These are phyloP conservation scores for Trypanosoma melophagium DNA, from an alignment of 208 protist genomes.

Conservation along the genomic window DNA sequence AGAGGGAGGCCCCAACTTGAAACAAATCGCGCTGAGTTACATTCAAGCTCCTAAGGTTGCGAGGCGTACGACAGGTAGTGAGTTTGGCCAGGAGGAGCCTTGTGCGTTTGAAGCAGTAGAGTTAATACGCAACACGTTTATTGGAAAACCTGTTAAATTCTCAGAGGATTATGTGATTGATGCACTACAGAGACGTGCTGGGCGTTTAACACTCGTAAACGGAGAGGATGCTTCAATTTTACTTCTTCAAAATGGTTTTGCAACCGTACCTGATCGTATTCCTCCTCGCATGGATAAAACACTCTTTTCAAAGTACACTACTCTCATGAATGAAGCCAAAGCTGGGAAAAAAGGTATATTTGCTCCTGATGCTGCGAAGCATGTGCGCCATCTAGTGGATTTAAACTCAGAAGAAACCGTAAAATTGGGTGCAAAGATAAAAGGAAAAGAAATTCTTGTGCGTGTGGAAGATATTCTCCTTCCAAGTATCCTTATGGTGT, in stretches of 20 bases:
- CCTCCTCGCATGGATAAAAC: conserved; percentile 66
- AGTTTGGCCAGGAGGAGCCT: conserved; percentile 80
- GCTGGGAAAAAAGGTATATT: conserved; percentile 71
- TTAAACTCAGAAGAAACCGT: conserved; percentile 47
- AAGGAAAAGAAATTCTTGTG: conserved; percentile 59
- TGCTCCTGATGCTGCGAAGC: conserved; percentile 45
- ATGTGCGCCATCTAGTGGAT: conserved; percentile 64
- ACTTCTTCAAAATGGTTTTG: conserved; percentile 76
- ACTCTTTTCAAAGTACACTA: conserved; percentile 59
- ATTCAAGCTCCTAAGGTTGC: conserved; percentile 81
- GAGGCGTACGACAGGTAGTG: conserved; percentile 46
- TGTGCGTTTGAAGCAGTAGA: conserved; percentile 86
- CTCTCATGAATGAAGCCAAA: conserved; percentile 50
- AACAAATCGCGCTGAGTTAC: conserved; percentile 81
- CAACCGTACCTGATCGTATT: conserved; percentile 56
- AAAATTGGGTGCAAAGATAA: conserved; percentile 36
- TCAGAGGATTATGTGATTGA: conserved; percentile 88
- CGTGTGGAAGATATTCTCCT: conserved; percentile 82
- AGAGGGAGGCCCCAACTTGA: conserved; percentile 51
- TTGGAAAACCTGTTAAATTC: conserved; percentile 87
- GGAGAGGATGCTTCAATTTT: conserved; percentile 62
- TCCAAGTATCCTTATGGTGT: conserved; percentile 48
- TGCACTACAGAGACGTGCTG: conserved; percentile 66
- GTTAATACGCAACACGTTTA: conserved; percentile 78
- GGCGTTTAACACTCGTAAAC: conserved; percentile 53